Evolutionary conservation across 2,329 filamentous ascomycete species (phyloP), one percentile per base, ranked within the genome.

Genomic region (Ceratocystiopsis sp.): DNA sequence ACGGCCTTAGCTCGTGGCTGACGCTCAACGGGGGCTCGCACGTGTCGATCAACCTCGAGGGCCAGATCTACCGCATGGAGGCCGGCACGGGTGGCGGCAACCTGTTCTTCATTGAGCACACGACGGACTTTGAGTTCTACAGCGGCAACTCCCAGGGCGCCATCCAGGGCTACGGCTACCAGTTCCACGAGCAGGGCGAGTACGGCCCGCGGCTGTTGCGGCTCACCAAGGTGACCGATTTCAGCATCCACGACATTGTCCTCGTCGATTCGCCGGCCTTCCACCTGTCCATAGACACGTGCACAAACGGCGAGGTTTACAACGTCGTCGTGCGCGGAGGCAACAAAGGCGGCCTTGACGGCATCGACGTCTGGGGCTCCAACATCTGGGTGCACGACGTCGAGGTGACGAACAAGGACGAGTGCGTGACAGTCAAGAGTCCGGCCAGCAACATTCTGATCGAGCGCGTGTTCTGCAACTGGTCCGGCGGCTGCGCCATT

Each of bases 401-500:
- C 37, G 68, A 69, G 59, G 71, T 76, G 7, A 73, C 72, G 19
- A 77, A 76, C 63, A 74, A 73, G 55, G 70, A 76, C 51, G 73
- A 76, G 52, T 75, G 49, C 19, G 49, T 50, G 16, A 50, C 49
- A 8, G 40, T 50, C 47, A 50, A 66, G 62, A 64, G 59, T 38
- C 66, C 67, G 1, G 59, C 69, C 3, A 59, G 64, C 42, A 65
- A 75, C 53, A 65, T 76, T 35, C 59, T 75, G n/a, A 56, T 76
- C 35, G 72, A 78, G 51, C 69, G 67, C 48, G 63, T 77, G 46
- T 72, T 73, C 58, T 77, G 73, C 59, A 77, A 77, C 59, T 71
- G 66, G 66, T 69, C 63, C n/a, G 73, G 71, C 15, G 50, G 49
- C 39, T 73, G 69, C 48, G 71, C 66, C 12, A 69, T 78, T 50